Base-by-base conservation (phyloP, 768 basidiomycete genomes). In the Amanita jacksonii region DNA sequence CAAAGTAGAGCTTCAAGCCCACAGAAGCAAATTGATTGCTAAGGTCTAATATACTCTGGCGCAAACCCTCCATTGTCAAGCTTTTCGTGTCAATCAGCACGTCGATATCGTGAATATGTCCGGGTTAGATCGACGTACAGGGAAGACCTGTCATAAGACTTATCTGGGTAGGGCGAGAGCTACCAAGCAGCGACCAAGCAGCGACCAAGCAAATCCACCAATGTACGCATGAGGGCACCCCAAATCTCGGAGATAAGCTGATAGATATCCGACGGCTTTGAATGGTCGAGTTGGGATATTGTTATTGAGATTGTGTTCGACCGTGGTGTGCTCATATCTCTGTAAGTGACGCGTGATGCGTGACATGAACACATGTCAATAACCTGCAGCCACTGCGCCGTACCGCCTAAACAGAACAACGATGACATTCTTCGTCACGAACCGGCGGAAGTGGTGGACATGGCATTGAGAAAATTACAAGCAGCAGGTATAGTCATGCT, bases 171-270 rank as follows among this genome's bases (percentile, higher is more conserved):
- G 37, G 37, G 37, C 37, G 37, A 38, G 5, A 19, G 37, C 37
- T 38, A 23, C 37, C 37, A 19, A 38, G 37, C 20, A 38, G 37
- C 37, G 37, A 38, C 38, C 38, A 10, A 39, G 38, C 15, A 39
- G 24, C 24, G 38, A 39, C 55, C 58, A 60, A 5, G 60, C 58
- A 49, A 60, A 60, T 19, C 59, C 60, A 27, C 59, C 60, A 16
- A 62, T 55, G 48, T 47, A 62, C 9, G 57, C 59, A 49, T 60
- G 56, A 8, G 49, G 42, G 49, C 48, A 58, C 10, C 44, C 43
- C 5, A 58, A 43, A 20, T 46, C 33, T 2, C 40, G 24, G 19
- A 61, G 55, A 41, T 39, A 42, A 9, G 49, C 23, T 16, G 56
- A 56, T 10, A 54, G 49, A 10, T 19, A 23, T 5, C 27, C n/a